These are phyloP conservation scores for Saccharomycopsis hybrid DNA, from an alignment of 1,139 yeast species.

Conservation along the genomic window DNA sequence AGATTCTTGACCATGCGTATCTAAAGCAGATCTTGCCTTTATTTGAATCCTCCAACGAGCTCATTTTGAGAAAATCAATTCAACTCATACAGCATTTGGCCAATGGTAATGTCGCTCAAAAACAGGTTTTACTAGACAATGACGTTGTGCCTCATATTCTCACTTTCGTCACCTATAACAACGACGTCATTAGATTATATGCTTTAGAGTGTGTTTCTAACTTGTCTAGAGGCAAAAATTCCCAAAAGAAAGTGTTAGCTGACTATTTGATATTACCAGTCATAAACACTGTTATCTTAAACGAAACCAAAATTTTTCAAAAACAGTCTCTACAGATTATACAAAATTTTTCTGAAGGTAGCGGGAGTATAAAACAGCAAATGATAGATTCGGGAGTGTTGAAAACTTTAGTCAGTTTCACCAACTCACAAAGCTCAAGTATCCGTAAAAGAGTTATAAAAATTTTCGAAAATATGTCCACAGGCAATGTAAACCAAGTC, in stretches of 20 bases:
- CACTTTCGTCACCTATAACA: conserved; percentile 19
- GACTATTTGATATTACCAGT: conserved; percentile 20
- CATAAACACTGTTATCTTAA: conserved; percentile 15
- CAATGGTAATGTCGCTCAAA: conserved; percentile 14
- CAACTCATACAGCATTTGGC: conserved; percentile 21
- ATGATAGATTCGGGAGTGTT: conserved; percentile 18
- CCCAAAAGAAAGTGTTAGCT: conserved; percentile 19
- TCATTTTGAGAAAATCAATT: conserved; percentile 15
- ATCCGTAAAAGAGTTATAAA: conserved; percentile 17
- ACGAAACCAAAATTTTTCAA: conserved; percentile 15
- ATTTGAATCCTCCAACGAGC: conserved; percentile 19
- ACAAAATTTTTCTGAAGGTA: conserved; percentile 19
- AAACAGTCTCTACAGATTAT: conserved; percentile 20
- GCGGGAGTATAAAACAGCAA: conserved; percentile 12
- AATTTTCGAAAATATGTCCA: conserved; percentile 18
- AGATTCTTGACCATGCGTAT: conserved; percentile 14
- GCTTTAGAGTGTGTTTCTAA: conserved; percentile 20
- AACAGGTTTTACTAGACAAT: conserved; percentile 19
- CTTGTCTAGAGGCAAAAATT: conserved; percentile 19
- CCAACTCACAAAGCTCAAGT: conserved; percentile 7
- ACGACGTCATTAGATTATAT: conserved; percentile 14
- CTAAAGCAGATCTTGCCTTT: conserved; percentile 12
- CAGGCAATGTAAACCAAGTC: conserved; percentile 11
- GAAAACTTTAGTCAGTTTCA: conserved; percentile 13
- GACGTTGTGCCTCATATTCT: conserved; percentile 21